Base-by-base conservation (phyloP, 116 monocot species). In the Dioscorea cayenensis region DNA sequence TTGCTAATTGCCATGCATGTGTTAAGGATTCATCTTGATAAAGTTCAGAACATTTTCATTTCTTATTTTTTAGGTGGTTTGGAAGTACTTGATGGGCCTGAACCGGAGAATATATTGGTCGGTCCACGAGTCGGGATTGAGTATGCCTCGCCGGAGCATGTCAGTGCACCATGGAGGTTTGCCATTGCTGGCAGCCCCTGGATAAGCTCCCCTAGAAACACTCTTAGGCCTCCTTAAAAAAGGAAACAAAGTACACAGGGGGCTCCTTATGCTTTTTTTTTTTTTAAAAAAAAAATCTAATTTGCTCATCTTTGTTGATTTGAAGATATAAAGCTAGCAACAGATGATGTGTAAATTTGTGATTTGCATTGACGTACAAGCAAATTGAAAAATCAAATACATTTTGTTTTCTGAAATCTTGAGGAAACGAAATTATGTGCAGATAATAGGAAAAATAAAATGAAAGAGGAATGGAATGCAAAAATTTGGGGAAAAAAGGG, bases 91-190 rank as follows among this genome's bases (percentile, higher is more conserved):
- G 82, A 87, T 60, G 95, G 92, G 14, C 85, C 95, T 3, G 68
- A 63, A 32, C 87, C 85, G 0, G 82, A 84, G 65, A 83, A 79
- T 49, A 82, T 92, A 36, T 70, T 92, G 81, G 69, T 77, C 7
- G 95, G 95, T 11, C 95, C 92, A 9, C 83, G 92, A 7, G 85
- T 92, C 4, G 95, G 95, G 52, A 87, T 95, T 36, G 72, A 89
- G 19, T 89, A 92, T 75, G 92, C 92, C 8, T 82, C 67, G 49
- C 86, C 95, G 3, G 92, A 92, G 78, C 92, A 95, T 82, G 85
- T 89, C 14, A 72, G 14, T 48, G 92, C 89, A 17, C 95, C 87
- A 3, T 95, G 92, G 95, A 83, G 92, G 72, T 92, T 95, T 36
- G 89, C 92, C 32, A 68, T 89, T 75, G 89, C 89, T 2, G 92